Evolutionary conservation across 768 basidiomycete genomes (phyloP).

Genomic region (Auriscalpium vulgare): DNA sequence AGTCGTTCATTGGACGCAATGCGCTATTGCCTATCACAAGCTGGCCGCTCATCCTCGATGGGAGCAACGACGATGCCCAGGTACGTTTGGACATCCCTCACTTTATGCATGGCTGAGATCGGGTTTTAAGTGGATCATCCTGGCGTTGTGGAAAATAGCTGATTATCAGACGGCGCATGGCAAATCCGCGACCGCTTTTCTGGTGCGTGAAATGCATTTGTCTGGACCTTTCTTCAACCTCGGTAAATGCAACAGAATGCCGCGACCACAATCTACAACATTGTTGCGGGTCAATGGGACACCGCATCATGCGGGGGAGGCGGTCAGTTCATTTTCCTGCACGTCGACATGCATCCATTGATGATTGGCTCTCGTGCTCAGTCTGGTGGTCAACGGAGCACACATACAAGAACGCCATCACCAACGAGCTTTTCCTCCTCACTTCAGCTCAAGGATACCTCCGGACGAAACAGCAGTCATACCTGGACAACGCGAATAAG

Average conservation of each 20-base stretch:
- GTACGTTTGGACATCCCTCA: constrained; percentile 20
- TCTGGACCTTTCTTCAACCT: neutral
- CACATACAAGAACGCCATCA: constrained; percentile 54
- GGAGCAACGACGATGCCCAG: constrained; percentile 47
- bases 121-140: constrained; percentile 41
- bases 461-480: constrained; percentile 29
- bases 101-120: neutral
- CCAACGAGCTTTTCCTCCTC: constrained; percentile 49
- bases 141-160: constrained; percentile 50
- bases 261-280: constrained; percentile 41
- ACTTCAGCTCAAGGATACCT: constrained; percentile 42
- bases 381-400: constrained; percentile 53
- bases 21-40: constrained; percentile 33
- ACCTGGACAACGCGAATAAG: constrained; percentile 41
- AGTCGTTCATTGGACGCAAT: constrained; percentile 36
- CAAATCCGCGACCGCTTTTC: constrained; percentile 16
- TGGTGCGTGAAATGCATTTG: constrained; percentile 5
- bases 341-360: neutral
- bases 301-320: constrained; percentile 40
- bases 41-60: constrained; percentile 37
- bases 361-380: constrained; percentile 8
- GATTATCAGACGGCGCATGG: constrained; percentile 42
- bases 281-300: constrained; percentile 46
- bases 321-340: constrained; percentile 22
- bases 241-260: constrained; percentile 28